Evolutionary conservation across 768 basidiomycete species (phyloP).

Genomic region (Udeniomyces megalosporus): DNA sequence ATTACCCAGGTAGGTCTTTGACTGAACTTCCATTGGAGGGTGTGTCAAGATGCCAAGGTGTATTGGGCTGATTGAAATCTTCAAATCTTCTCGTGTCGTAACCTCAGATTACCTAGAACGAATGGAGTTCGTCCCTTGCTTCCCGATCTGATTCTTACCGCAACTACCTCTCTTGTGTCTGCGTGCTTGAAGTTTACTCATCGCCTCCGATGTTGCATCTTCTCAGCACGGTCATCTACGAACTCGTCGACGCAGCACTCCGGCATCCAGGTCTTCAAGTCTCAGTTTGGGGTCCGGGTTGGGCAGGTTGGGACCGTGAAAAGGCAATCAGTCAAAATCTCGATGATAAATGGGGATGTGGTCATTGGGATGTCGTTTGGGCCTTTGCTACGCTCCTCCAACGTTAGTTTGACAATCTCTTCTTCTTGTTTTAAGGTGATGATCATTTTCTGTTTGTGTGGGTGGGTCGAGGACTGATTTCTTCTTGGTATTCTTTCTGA

Average conservation of each 20-base stretch:
- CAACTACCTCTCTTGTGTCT: neutral
- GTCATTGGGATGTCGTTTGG: conserved; percentile 15
- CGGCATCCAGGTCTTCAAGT: conserved; percentile 9
- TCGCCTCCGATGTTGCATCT: neutral
- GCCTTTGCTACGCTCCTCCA: conserved; percentile 13
- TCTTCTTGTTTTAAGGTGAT: too few species aligned
- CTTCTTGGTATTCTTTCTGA: neutral
- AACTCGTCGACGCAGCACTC: conserved; percentile 14
- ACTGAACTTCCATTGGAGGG: too few species aligned
- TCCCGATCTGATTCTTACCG: too few species aligned
- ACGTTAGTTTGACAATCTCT: neutral
- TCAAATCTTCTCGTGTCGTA: neutral
- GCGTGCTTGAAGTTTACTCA: neutral
- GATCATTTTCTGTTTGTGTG: too few species aligned
- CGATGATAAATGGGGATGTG: conserved; percentile 12
- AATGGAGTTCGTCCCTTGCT: conserved; percentile 11
- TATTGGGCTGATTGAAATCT: neutral
- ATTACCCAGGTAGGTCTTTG: neutral
- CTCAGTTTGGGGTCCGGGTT: conserved; percentile 12
- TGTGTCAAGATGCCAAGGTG: too few species aligned
- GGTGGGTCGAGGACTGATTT: too few species aligned
- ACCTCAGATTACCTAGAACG: conserved; percentile 10
- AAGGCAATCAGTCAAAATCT: conserved; percentile 2
- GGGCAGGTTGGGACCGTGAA: conserved; percentile 8
- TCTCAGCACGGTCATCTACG: conserved; percentile 11